Conservation (phyloP, 2,329 filamentous ascomycete genomes). For the Aulographum hederae region DNA sequence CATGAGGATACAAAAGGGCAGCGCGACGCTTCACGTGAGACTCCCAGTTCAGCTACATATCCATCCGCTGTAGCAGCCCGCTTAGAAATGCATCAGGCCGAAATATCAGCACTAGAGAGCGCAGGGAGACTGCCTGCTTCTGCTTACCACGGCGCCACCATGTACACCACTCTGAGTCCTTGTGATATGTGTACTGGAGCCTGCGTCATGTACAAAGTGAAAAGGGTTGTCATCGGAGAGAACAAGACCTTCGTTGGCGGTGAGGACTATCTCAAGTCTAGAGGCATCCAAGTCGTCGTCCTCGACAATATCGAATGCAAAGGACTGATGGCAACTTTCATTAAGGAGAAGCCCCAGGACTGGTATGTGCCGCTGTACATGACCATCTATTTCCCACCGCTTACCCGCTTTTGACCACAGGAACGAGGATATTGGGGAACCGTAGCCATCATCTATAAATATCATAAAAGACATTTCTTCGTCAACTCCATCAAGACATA, state of each 20-base stretch:
- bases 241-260: constrained; percentile 59
- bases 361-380: too few relatives aligned
- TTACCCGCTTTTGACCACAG: constrained; percentile 7
- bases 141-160: constrained; percentile 53
- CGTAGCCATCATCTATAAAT: constrained; percentile 14
- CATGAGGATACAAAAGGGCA: constrained; percentile 54
- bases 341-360: constrained; percentile 50
- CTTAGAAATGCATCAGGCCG: constrained; percentile 34
- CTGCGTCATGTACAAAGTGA: constrained; percentile 57
- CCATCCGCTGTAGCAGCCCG: background rate
- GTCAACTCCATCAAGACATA: too few relatives aligned
- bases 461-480: too few relatives aligned
- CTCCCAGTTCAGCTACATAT: background rate
- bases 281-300: constrained; percentile 57
- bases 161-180: constrained; percentile 66
- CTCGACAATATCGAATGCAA: constrained; percentile 46
- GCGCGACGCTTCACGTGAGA: constrained; percentile 51
- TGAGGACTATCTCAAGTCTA: constrained; percentile 48
- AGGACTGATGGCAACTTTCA: constrained; percentile 53
- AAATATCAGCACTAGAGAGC: constrained; percentile 59
- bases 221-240: constrained; percentile 53
- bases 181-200: constrained; percentile 73
- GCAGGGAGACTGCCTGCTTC: constrained; percentile 53
- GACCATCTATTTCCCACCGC: background rate
- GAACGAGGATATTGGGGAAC: constrained; percentile 17